Conservation (phyloP, 2,329 filamentous ascomycete species). For the Colletotrichum cuscutae region DNA sequence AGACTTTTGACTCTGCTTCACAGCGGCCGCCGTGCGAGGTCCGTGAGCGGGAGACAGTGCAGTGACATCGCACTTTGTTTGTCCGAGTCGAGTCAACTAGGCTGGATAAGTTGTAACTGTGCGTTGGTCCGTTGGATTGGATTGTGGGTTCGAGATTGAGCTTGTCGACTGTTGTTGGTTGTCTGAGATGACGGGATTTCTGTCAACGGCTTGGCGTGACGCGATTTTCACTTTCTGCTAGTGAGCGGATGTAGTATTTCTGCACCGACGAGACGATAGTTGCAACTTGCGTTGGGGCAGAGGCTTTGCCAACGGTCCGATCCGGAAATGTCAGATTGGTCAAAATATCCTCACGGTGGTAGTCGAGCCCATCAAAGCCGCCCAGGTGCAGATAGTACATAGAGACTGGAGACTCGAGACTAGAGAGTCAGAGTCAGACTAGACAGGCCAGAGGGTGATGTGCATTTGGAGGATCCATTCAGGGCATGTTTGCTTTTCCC, state of each 20-base stretch:
- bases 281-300: background rate
- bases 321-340: background rate
- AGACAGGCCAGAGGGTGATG: background rate
- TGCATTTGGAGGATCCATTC: background rate
- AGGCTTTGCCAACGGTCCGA: background rate
- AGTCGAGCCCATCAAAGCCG: background rate
- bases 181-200: background rate
- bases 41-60: slow-evolving; percentile 1
- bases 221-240: background rate
- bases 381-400: background rate
- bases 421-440: background rate
- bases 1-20: background rate
- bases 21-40: background rate
- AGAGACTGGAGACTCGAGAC: background rate
- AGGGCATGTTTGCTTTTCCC: slow-evolving; percentile 6
- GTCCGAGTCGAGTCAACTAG: background rate
- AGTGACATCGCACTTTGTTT: background rate
- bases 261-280: background rate
- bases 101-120: background rate
- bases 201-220: background rate
- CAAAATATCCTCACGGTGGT: background rate
- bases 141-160: no score
- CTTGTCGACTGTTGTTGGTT: background rate
- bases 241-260: background rate
- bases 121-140: background rate